These are phyloP conservation scores for Apophysomyces sp. DNA, from an alignment of 371 early-diverging fungal genomes.

Conservation along the genomic window DNA sequence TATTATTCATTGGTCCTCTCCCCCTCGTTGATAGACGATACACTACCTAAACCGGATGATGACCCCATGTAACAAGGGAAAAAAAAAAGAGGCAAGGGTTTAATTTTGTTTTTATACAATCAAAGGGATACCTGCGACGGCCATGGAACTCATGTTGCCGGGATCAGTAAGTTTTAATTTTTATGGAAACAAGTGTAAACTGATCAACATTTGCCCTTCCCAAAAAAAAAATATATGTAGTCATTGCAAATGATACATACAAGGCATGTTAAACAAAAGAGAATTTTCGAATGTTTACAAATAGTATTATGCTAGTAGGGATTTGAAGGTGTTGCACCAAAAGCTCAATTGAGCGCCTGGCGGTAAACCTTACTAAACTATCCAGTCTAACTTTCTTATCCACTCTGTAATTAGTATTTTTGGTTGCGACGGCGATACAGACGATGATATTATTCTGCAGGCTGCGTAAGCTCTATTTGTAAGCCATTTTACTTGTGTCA, in stretches of 20 bases:
- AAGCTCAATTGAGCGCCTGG: constrained; percentile 11
- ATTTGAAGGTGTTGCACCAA: constrained; percentile 16
- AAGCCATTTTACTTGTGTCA: not conserved
- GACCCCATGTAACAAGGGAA: constrained; percentile 14
- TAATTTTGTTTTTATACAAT: not conserved
- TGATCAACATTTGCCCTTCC: too few relatives aligned
- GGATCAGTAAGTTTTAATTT: constrained; percentile 29
- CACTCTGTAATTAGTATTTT: constrained; percentile 1
- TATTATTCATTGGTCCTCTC: too few relatives aligned
- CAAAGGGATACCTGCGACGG: constrained; percentile 21
- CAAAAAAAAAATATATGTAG: not conserved
- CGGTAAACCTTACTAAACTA: constrained; percentile 1
- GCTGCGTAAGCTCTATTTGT: constrained; percentile 8
- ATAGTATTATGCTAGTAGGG: constrained; percentile 1
- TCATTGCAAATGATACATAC: constrained; percentile 44
- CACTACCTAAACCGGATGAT: constrained; percentile 5
- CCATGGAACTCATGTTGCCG: constrained; percentile 60
- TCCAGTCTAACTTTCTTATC: not conserved
- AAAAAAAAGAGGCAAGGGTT: not conserved
- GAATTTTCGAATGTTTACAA: not conserved
- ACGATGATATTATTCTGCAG: constrained; percentile 12
- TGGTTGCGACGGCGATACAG: constrained; percentile 9
- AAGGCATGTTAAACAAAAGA: constrained; percentile 1
- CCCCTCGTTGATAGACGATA: not conserved
- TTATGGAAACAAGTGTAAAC: not conserved